Conservation (phyloP, 257 asterid genomes). For the Prunella vulgaris region DNA sequence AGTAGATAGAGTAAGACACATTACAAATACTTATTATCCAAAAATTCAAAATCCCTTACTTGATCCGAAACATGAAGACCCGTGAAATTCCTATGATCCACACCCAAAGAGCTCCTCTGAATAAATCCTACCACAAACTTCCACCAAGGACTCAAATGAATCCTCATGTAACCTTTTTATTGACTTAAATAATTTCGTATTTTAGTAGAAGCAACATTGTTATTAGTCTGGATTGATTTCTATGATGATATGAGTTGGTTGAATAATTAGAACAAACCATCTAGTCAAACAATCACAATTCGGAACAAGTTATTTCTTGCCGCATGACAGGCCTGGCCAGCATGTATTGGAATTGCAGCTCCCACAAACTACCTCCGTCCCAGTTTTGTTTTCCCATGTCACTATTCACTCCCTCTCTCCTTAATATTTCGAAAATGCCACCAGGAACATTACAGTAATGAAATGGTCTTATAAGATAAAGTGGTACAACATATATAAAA, state of each 20-base stretch:
- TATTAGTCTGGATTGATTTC: neutral
- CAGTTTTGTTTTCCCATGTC: too few relatives aligned
- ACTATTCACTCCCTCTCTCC: too few relatives aligned
- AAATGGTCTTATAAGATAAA: neutral
- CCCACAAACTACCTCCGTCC: neutral
- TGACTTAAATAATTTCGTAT: neutral
- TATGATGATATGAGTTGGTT: constrained; percentile 9
- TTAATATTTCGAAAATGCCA: neutral
- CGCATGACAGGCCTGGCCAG: neutral
- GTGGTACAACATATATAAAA: neutral
- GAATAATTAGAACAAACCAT: neutral
- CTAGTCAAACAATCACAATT: constrained; percentile 2
- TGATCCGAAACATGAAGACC: too few relatives aligned
- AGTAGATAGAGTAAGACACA: too few relatives aligned
- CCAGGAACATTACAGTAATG: neutral
- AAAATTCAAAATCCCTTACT: too few relatives aligned
- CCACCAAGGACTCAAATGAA: too few relatives aligned
- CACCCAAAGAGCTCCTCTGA: too few relatives aligned
- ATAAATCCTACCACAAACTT: too few relatives aligned
- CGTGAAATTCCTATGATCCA: too few relatives aligned
- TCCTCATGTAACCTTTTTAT: too few relatives aligned
- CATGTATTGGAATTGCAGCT: neutral
- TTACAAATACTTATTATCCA: too few relatives aligned
- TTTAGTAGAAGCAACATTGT: neutral
- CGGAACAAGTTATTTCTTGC: neutral